phyloP scores from a whole-genome alignment of 768 basidiomycete genomes.

The Gymnopilus dilepis region DNA sequence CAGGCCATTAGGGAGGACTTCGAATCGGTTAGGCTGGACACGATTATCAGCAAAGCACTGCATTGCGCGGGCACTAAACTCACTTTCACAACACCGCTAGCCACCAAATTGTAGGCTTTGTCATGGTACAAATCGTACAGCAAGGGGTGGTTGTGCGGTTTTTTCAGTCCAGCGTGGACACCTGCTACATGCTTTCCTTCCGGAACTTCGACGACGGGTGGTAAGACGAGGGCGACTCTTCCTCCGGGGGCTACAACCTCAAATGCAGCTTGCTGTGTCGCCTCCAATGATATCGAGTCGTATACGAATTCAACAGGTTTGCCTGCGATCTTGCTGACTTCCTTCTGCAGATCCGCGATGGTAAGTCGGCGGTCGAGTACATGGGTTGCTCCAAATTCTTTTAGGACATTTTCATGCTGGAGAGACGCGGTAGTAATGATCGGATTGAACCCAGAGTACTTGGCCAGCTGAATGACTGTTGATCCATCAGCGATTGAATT shows the following conservation, averaged over 20 bases:
- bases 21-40: conserved; percentile 48
- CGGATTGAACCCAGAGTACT: conserved; percentile 43
- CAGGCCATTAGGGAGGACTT: conserved; percentile 47
- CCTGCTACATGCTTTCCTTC: conserved; percentile 8
- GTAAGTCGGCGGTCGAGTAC: conserved; percentile 38
- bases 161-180: conserved; percentile 6
- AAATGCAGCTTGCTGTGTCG: conserved; percentile 28
- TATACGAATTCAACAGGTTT: conserved; percentile 28
- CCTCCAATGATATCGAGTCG: conserved; percentile 27
- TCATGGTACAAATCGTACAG: conserved; percentile 16
- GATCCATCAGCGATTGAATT: not conserved
- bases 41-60: not conserved
- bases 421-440: conserved; percentile 45
- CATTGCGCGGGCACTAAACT: not conserved
- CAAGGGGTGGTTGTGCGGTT: conserved; percentile 17
- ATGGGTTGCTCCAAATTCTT: conserved; percentile 44
- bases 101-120: conserved; percentile 15
- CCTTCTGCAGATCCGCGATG: conserved; percentile 20
- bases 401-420: conserved; percentile 34
- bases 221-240: conserved; percentile 39
- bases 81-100: conserved; percentile 27
- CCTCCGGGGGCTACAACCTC: conserved; percentile 38
- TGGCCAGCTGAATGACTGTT: conserved; percentile 43
- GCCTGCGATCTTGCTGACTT: conserved; percentile 27
- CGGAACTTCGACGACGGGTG: conserved; percentile 29